Base-by-base conservation (phyloP, 208 protist species). In the Leishmania braziliensis region DNA sequence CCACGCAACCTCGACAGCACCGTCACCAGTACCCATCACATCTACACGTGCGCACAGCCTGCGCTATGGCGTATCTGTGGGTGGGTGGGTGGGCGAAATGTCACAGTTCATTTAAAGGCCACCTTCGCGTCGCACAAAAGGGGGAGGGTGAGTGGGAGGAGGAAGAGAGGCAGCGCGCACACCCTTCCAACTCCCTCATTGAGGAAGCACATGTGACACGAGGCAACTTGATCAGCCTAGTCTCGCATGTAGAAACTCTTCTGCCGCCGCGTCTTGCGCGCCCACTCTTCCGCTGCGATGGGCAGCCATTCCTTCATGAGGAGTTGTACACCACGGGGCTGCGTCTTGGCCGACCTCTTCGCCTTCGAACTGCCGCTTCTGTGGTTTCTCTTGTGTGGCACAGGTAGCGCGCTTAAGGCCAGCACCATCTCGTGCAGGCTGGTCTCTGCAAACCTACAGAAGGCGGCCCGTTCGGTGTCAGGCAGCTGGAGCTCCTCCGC, bases 211-310 rank as follows among this genome's bases (percentile, higher is more conserved):
- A 36, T 39, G n/a, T 36, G 29, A 23, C 46, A 36, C 12, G 6
- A 12, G 29, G 6, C 18, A 12, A 46, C 33, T 53, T 14, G 36
- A 16, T 3, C 51, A 14, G 26, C 53, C 51, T 62, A 62, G 50
- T 4, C 71, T 20, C 77, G 36, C 77, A 72, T 51, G 77, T 88
- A 90, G 10, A 79, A 79, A 20, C 81, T 75, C 76, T 91, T 94
- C 77, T 96, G 90, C 6, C 87, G 84, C 26, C 86, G 60, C 20
- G 89, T 92, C 78, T 92, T 91, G 66, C 80, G 89, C 48, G 69
- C 58, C 93, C 93, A 96, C 79, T 96, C 93, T 39, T 84, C 88
- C 18, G 73, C 85, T n/a, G 93, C 93, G 23, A 95, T 88, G 46
- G 85, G 82, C 79, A 88, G 60, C 93, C 93, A 96, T 73, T 89